Evolutionary conservation across 257 asterid species (phyloP).

Genomic region (Fraxinus cuspidata): DNA sequence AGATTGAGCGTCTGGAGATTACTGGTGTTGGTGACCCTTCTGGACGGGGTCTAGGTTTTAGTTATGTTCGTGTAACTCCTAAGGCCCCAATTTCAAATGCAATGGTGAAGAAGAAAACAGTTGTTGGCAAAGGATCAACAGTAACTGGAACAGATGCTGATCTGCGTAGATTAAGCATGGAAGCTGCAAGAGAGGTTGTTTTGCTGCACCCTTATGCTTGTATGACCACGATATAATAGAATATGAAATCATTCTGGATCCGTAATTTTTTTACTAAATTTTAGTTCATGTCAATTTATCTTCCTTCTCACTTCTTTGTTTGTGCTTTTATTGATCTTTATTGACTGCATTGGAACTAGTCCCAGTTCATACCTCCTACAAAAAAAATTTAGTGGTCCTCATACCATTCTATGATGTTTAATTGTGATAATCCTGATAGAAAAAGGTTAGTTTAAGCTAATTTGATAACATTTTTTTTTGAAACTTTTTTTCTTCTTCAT

Average conservation of each 20-base stretch:
- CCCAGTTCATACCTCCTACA: not conserved
- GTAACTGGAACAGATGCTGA: slow-evolving; percentile 99
- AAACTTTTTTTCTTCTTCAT: no score
- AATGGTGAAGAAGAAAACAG: slow-evolving; percentile 72
- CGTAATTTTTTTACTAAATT: slow-evolving; percentile 1
- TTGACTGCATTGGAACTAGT: not conserved
- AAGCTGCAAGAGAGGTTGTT: slow-evolving; percentile 89
- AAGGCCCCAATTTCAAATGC: slow-evolving; percentile 88
- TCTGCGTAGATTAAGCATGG: slow-evolving; percentile 98
- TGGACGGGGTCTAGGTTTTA: slow-evolving; percentile 98
- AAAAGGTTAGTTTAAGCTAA: not conserved
- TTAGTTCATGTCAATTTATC: not conserved
- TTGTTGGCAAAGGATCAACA: slow-evolving; percentile 85
- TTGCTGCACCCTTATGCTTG: slow-evolving; percentile 8
- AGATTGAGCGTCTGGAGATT: slow-evolving; percentile 93
- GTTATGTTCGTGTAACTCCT: slow-evolving; percentile 86
- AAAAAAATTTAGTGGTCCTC: not conserved
- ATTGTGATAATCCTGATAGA: not conserved
- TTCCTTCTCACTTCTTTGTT: not conserved
- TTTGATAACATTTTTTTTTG: not conserved
- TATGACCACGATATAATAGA: not conserved
- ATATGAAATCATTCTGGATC: not conserved
- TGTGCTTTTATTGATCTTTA: slow-evolving; percentile 10
- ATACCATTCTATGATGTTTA: not conserved
- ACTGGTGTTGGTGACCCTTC: slow-evolving; percentile 99